Conservation (phyloP, 768 basidiomycete genomes). For the Auriculariales sp. region DNA sequence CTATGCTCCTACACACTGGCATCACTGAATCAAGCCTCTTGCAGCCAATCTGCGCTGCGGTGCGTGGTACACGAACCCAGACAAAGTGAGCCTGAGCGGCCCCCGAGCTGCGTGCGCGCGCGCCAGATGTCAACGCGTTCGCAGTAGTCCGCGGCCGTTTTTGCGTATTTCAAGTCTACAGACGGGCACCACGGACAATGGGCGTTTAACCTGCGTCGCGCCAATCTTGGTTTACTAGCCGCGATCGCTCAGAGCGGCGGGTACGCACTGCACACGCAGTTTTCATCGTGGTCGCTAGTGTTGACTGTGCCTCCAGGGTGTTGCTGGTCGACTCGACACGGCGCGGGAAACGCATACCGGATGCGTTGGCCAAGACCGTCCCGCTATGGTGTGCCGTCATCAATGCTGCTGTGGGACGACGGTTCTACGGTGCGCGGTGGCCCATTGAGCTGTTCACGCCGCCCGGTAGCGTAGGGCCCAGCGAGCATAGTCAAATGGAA, state of each 20-base stretch:
- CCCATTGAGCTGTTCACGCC: slow-evolving; percentile 54
- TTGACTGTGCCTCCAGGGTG: slow-evolving; percentile 28
- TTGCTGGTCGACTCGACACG: slow-evolving; percentile 87
- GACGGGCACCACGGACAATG: slow-evolving; percentile 80
- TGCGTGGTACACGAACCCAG: slow-evolving; percentile 80
- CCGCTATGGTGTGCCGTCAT: slow-evolving; percentile 91
- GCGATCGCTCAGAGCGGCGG: slow-evolving; percentile 39
- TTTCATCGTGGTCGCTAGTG: slow-evolving; percentile 2
- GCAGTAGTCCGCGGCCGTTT: slow-evolving; percentile 8
- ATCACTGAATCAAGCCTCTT: neutral
- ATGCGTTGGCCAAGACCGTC: slow-evolving; percentile 84
- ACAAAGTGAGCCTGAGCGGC: slow-evolving; percentile 27
- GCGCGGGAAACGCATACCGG: slow-evolving; percentile 85
- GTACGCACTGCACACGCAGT: slow-evolving; percentile 24
- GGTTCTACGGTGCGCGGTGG: slow-evolving; percentile 28
- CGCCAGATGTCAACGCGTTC: too few relatives aligned
- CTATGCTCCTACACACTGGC: slow-evolving; percentile 10
- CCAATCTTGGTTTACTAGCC: slow-evolving; percentile 68
- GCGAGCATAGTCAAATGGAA: slow-evolving; percentile 75
- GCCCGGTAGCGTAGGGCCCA: slow-evolving; percentile 46
- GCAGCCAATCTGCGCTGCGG: slow-evolving; percentile 88
- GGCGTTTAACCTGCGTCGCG: slow-evolving; percentile 70
- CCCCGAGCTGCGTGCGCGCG: too few relatives aligned
- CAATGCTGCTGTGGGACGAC: slow-evolving; percentile 39
- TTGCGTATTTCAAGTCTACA: slow-evolving; percentile 83